These are phyloP conservation scores for Pseudomassariella vexata DNA, from an alignment of 2,329 filamentous ascomycete genomes.

Conservation along the genomic window DNA sequence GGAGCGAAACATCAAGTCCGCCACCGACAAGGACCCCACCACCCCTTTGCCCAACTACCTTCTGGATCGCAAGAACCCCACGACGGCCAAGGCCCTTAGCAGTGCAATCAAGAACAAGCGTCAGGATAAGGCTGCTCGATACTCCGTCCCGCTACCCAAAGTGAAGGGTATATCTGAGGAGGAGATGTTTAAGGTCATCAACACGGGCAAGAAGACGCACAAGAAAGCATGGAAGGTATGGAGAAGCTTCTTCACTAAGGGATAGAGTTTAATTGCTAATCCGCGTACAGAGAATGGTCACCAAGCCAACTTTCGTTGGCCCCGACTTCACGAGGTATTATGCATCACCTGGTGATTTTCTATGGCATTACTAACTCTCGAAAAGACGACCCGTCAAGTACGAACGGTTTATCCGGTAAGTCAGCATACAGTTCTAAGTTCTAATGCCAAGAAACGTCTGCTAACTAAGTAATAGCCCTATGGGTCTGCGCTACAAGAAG, in stretches of 20 bases:
- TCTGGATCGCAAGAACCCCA: constrained; percentile 69
- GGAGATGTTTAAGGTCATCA: constrained; percentile 96
- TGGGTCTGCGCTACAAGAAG: constrained; percentile 76
- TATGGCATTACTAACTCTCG: constrained; percentile 1
- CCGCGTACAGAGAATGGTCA: constrained; percentile 26
- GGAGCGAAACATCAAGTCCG: constrained; percentile 89
- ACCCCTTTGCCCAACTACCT: constrained; percentile 89
- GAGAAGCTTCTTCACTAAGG: background rate
- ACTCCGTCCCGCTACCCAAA: constrained; percentile 87
- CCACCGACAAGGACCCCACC: constrained; percentile 68
- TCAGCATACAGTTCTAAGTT: background rate
- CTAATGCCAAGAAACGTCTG: constrained; percentile 12
- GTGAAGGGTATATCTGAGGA: constrained; percentile 90
- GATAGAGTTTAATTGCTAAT: background rate
- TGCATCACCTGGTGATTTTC: background rate
- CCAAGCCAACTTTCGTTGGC: constrained; percentile 84
- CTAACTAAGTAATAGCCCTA: constrained; percentile 44
- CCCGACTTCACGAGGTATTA: constrained; percentile 70
- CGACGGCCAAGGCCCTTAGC: constrained; percentile 62
- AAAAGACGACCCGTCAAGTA: constrained; percentile 68
- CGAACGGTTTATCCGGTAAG: constrained; percentile 37
- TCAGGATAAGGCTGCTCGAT: constrained; percentile 88
- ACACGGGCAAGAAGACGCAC: constrained; percentile 89
- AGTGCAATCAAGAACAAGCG: constrained; percentile 95
- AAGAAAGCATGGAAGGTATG: constrained; percentile 67